These are phyloP conservation scores for Saccharomycopsis fodiens DNA, from an alignment of 805 yeast genomes.

Conservation along the genomic window DNA sequence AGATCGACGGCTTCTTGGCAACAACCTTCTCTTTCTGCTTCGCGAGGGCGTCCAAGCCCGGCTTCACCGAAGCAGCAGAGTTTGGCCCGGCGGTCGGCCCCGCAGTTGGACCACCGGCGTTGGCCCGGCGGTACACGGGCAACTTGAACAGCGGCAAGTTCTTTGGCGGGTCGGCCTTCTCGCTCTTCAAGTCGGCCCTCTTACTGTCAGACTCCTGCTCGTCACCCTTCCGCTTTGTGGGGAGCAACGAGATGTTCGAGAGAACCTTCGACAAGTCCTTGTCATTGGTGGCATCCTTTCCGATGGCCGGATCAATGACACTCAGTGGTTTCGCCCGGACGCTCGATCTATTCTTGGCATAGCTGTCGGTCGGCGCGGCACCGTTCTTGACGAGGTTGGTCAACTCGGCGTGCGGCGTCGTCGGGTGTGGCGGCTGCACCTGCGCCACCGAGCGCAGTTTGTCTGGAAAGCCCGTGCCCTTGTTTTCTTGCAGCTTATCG, in stretches of 20 bases:
- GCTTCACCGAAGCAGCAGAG: no score
- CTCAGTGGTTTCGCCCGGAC: neutral
- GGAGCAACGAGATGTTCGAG: slow-evolving; percentile 11
- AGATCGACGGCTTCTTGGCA: slow-evolving; percentile 17
- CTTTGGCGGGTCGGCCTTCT: neutral
- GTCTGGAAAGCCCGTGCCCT: slow-evolving; percentile 22
- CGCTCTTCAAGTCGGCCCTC: neutral
- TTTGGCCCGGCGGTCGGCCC: neutral
- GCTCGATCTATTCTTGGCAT: neutral
- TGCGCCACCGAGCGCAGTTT: neutral
- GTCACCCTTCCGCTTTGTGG: slow-evolving; percentile 8
- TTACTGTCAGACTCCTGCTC: neutral
- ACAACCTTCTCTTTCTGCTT: neutral
- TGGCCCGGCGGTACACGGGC: slow-evolving; percentile 10
- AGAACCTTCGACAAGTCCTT: slow-evolving; percentile 2
- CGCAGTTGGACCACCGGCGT: neutral
- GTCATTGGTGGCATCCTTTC: neutral
- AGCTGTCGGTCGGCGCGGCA: neutral
- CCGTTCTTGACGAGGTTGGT: slow-evolving; percentile 9
- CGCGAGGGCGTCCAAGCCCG: slow-evolving; percentile 1
- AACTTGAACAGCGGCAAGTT: slow-evolving; percentile 10
- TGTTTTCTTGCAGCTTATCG: neutral
- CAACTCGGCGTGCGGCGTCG: slow-evolving; percentile 10
- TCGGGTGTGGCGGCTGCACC: slow-evolving; percentile 11
- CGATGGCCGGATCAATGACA: slow-evolving; percentile 8